phyloP scores from a whole-genome alignment of 805 yeast genomes.

The Lipomyces sp. region DNA sequence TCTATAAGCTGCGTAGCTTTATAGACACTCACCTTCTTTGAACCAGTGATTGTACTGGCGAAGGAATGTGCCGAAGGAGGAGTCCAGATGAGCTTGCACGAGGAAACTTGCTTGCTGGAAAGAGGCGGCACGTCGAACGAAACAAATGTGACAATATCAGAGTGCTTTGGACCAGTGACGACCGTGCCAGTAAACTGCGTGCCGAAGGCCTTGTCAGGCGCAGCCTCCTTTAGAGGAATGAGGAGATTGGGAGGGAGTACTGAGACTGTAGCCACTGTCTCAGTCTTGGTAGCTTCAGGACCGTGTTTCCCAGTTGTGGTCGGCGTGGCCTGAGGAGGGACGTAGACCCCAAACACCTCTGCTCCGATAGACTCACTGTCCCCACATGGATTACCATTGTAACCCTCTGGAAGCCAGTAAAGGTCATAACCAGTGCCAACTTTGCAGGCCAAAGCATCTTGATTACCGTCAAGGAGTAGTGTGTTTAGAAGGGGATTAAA shows the following conservation, averaged over 20 bases:
- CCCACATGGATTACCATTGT: slow-evolving; percentile 8
- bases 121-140: slow-evolving; percentile 31
- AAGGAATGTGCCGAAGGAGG: slow-evolving; percentile 30
- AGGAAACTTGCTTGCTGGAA: slow-evolving; percentile 11
- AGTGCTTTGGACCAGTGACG: not conserved
- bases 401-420: slow-evolving; percentile 24
- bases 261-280: slow-evolving; percentile 20
- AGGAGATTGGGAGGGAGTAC: slow-evolving; percentile 33
- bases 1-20: slow-evolving; percentile 15
- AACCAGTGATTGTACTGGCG: slow-evolving; percentile 30
- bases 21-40: slow-evolving; percentile 26
- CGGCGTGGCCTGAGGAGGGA: slow-evolving; percentile 5
- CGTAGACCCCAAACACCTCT: slow-evolving; percentile 7
- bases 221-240: slow-evolving; percentile 30
- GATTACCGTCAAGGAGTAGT: slow-evolving; percentile 21
- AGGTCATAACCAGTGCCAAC: slow-evolving; percentile 15
- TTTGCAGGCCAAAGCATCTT: slow-evolving; percentile 23
- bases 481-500: not conserved
- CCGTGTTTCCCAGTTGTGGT: slow-evolving; percentile 11
- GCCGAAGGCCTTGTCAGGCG: slow-evolving; percentile 24
- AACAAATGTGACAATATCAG: slow-evolving; percentile 26
- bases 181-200: slow-evolving; percentile 31
- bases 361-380: slow-evolving; percentile 12
- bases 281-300: not conserved
- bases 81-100: slow-evolving; percentile 34